Conservation (phyloP, 1,284 basidiomycete species). For the Ustilago tritici region DNA sequence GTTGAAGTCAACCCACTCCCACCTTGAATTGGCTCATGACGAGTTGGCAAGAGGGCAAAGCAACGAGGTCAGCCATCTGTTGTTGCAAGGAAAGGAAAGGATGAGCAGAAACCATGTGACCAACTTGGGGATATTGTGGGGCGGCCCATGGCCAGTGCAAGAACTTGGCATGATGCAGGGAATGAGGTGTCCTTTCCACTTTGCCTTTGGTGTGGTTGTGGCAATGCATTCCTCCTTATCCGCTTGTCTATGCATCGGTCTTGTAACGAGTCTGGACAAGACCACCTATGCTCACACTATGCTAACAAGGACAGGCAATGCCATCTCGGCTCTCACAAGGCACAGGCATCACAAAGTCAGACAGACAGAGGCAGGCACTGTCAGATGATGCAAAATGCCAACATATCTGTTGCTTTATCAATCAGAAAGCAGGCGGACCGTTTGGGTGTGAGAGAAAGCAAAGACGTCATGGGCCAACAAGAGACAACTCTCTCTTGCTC, state of each 20-base stretch:
- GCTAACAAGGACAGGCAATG: too few relatives aligned
- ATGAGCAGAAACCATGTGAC: slow-evolving; percentile 8
- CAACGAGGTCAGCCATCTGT: slow-evolving; percentile 10
- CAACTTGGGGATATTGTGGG: slow-evolving; percentile 18
- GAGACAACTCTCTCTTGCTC: slow-evolving; percentile 1
- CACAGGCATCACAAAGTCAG: too few relatives aligned
- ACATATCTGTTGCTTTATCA: slow-evolving; percentile 7
- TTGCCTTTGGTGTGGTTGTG: too few relatives aligned
- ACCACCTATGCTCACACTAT: too few relatives aligned
- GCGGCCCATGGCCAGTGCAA: slow-evolving; percentile 1
- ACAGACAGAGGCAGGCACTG: neutral
- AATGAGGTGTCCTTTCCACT: too few relatives aligned
- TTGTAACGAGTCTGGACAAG: too few relatives aligned
- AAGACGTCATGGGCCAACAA: neutral
- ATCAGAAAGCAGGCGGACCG: slow-evolving; percentile 4
- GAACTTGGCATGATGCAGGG: too few relatives aligned
- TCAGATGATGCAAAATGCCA: neutral
- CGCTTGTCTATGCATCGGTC: too few relatives aligned
- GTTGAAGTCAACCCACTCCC: neutral
- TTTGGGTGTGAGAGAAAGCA: neutral
- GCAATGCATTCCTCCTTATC: neutral
- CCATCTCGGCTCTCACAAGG: neutral
- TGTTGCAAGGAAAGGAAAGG: neutral
- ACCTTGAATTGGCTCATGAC: neutral
- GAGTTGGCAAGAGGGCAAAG: neutral